Percentiles rank a stretch among this genome's conserved stretches.
These are phyloP conservation scores for Candida argentea DNA, from an alignment of 805 yeast species.

Conservation along the genomic window DNA sequence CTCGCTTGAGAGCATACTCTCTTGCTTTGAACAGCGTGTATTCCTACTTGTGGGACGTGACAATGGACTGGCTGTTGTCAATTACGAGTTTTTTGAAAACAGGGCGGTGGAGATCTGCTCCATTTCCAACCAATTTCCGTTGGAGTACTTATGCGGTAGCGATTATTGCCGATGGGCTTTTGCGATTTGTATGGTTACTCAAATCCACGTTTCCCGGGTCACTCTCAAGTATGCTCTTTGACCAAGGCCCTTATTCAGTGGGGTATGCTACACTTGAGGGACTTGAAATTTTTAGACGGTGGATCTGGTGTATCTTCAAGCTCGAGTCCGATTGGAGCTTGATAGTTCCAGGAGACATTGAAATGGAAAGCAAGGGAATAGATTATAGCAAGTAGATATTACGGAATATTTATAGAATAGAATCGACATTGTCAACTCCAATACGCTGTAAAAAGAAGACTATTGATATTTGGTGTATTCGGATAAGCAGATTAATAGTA, in stretches of 20 bases:
- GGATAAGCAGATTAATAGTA: too few relatives aligned
- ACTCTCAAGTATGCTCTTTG: slow-evolving; percentile 14
- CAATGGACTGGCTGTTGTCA: slow-evolving; percentile 61
- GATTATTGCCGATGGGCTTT: slow-evolving; percentile 46
- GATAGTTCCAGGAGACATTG: slow-evolving; percentile 8
- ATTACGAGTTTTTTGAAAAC: not conserved
- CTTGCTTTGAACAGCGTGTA: slow-evolving; percentile 48
- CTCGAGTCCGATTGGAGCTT: slow-evolving; percentile 64
- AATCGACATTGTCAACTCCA: not conserved
- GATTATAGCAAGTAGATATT: too few relatives aligned
- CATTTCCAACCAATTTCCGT: not conserved
- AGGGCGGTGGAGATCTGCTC: not conserved
- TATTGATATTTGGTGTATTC: not conserved
- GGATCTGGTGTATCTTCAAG: slow-evolving; percentile 83
- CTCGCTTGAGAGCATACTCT: slow-evolving; percentile 1
- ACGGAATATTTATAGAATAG: not conserved
- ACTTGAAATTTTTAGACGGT: slow-evolving; percentile 72
- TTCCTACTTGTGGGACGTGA: slow-evolving; percentile 82
- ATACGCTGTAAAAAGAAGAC: not conserved
- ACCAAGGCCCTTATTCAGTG: slow-evolving; percentile 29
- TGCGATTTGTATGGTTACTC: slow-evolving; percentile 73
- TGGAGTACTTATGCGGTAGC: slow-evolving; percentile 44
- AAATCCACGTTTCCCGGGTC: slow-evolving; percentile 21
- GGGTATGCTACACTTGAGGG: slow-evolving; percentile 62
- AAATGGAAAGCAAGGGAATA: slow-evolving; percentile 2